Evolutionary conservation across 1,284 basidiomycete genomes (phyloP).

Genomic region (Cutaneotrichosporon daszewskae): DNA sequence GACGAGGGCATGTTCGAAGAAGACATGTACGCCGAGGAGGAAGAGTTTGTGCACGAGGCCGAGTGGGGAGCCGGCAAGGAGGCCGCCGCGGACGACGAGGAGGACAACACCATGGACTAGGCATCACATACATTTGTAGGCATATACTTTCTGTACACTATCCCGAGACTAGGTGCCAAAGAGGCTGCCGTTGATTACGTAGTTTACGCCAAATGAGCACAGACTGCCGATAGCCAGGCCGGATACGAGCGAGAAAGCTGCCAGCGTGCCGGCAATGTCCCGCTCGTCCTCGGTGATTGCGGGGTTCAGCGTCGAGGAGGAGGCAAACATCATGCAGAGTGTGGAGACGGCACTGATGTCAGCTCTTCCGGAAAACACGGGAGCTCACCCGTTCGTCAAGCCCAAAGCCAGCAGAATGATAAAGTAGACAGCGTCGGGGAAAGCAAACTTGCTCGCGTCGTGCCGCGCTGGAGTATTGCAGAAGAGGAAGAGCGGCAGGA

Average conservation of each 20-base stretch:
- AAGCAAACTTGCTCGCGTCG: conserved; percentile 52
- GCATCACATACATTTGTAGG: conserved; percentile 14
- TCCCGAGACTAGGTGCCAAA: conserved; percentile 17
- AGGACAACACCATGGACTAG: conserved; percentile 18
- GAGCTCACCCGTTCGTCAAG: conserved; percentile 64
- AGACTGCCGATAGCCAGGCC: conserved; percentile 70
- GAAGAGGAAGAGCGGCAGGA: conserved; percentile 75
- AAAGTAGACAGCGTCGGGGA: conserved; percentile 69
- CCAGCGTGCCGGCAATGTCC: conserved; percentile 73
- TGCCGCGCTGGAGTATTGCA: conserved; percentile 56
- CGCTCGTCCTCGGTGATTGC: conserved; percentile 57
- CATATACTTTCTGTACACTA: conserved; percentile 11
- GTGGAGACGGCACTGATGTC: conserved; percentile 36
- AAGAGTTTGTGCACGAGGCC: conserved; percentile 43
- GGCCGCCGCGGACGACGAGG: conserved; percentile 38
- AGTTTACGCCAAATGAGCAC: conserved; percentile 65
- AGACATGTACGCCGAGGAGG: conserved; percentile 31
- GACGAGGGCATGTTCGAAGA: conserved; percentile 27
- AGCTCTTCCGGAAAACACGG: conserved; percentile 49
- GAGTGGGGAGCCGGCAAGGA: conserved; percentile 40
- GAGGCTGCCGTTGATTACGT: conserved; percentile 18
- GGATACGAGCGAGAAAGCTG: conserved; percentile 68
- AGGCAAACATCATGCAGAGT: conserved; percentile 44
- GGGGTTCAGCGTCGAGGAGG: conserved; percentile 42
- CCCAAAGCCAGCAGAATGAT: conserved; percentile 65